phyloP scores from a whole-genome alignment of 1,139 yeast species.

The Pichia sp. region DNA sequence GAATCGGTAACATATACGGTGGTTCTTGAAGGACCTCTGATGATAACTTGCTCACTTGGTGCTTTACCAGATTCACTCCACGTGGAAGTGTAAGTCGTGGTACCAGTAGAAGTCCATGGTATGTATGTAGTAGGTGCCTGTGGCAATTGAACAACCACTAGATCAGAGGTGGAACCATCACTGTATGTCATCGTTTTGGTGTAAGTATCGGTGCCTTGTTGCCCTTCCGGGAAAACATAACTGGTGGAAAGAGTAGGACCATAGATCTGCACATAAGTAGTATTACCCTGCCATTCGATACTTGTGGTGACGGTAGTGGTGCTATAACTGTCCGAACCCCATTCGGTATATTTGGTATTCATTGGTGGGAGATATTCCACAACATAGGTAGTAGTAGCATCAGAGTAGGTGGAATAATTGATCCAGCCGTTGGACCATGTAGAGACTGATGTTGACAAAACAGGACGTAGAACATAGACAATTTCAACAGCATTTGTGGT shows the following conservation, averaged over 20 bases:
- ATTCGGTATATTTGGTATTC: slow-evolving; percentile 1
- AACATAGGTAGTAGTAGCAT: neutral
- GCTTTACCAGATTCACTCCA: neutral
- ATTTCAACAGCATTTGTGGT: neutral
- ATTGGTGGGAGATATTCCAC: slow-evolving; percentile 1
- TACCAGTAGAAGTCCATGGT: neutral
- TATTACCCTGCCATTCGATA: neutral
- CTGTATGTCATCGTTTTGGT: too few relatives aligned
- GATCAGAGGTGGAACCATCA: neutral
- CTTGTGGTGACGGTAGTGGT: neutral
- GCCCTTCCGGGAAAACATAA: too few relatives aligned
- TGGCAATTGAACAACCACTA: neutral
- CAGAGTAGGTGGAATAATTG: neutral
- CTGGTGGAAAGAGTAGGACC: slow-evolving; percentile 6
- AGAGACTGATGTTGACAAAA: slow-evolving; percentile 1
- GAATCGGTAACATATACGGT: neutral
- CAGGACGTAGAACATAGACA: slow-evolving; percentile 3
- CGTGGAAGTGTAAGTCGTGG: slow-evolving; percentile 2
- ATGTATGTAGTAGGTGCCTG: slow-evolving; percentile 1
- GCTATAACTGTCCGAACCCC: neutral
- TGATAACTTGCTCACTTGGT: neutral
- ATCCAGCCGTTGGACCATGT: slow-evolving; percentile 1
- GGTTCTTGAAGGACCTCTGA: neutral
- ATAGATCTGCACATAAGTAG: slow-evolving; percentile 1
- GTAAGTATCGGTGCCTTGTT: too few relatives aligned